These are phyloP conservation scores for Litchi chinensis DNA, from an alignment of 345 rosid species.

Conservation along the genomic window DNA sequence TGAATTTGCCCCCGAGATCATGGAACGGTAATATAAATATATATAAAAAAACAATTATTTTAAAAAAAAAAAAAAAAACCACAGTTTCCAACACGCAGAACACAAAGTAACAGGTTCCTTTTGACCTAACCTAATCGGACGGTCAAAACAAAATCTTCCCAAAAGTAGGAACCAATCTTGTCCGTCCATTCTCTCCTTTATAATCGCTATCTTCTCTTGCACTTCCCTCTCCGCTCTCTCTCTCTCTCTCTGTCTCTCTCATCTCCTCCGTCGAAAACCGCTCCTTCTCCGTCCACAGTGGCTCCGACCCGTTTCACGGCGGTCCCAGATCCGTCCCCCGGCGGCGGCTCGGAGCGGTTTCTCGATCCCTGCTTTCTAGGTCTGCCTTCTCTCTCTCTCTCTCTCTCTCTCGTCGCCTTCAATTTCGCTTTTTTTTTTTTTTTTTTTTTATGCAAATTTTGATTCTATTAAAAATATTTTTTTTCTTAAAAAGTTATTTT, in stretches of 20 bases:
- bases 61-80: neutral
- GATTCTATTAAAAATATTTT: too few relatives aligned
- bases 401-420: neutral
- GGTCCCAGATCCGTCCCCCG: neutral
- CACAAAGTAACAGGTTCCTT: neutral
- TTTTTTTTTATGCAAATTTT: neutral
- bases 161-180: slow-evolving; percentile 12
- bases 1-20: too few relatives aligned
- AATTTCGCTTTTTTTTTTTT: neutral
- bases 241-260: neutral
- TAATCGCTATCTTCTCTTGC: neutral
- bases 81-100: neutral
- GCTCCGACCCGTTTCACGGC: slow-evolving; percentile 9
- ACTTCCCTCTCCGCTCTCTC: neutral
- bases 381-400: slow-evolving; percentile 8
- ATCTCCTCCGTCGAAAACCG: slow-evolving; percentile 1
- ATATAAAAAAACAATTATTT: too few relatives aligned
- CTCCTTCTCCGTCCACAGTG: slow-evolving; percentile 1
- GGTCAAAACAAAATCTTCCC: neutral
- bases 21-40: too few relatives aligned
- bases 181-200: slow-evolving; percentile 10
- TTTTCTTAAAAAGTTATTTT: too few relatives aligned
- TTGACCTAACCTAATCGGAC: slow-evolving; percentile 22
- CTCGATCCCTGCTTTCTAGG: slow-evolving; percentile 9
- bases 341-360: slow-evolving; percentile 12